Percentiles rank a stretch among this genome's conserved stretches.
Evolutionary conservation across 306 rosid genomes (phyloP).

Genomic region (Vigna hirtella): DNA sequence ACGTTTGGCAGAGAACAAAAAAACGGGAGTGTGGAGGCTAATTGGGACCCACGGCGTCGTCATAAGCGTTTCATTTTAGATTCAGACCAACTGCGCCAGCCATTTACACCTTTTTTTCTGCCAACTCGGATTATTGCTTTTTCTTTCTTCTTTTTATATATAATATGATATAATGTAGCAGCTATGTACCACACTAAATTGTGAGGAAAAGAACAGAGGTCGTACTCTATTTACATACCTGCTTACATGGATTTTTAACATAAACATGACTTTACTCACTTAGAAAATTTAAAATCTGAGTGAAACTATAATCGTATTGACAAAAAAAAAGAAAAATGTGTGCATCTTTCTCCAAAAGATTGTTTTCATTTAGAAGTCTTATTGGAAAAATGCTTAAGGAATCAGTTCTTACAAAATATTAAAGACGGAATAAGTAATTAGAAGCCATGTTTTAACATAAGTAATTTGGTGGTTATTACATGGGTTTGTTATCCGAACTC

Average conservation of each 20-base stretch:
- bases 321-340: too few species aligned
- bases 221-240: neutral
- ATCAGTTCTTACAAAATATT: neutral
- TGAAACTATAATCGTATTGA: neutral
- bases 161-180: neutral
- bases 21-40: slow-evolving; percentile 19
- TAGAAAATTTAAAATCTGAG: neutral
- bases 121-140: slow-evolving; percentile 37
- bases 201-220: neutral
- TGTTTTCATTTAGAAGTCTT: neutral
- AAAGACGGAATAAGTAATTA: neutral
- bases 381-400: neutral
- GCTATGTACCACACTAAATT: neutral
- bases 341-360: neutral
- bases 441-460: too few species aligned
- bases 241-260: neutral
- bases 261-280: neutral
- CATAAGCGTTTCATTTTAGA: slow-evolving; percentile 35
- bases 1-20: slow-evolving; percentile 33
- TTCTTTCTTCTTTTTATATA: neutral
- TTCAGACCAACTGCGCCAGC: slow-evolving; percentile 40
- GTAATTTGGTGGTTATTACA: too few species aligned
- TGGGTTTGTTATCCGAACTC: too few species aligned
- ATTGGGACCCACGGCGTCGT: slow-evolving; percentile 38
- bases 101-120: slow-evolving; percentile 20